A percentile compares a stretch with the other conserved stretches of the same genome.
Evolutionary conservation across 2,329 filamentous ascomycete species (phyloP).

Genomic region (Coniochaeta hoffmannii): DNA sequence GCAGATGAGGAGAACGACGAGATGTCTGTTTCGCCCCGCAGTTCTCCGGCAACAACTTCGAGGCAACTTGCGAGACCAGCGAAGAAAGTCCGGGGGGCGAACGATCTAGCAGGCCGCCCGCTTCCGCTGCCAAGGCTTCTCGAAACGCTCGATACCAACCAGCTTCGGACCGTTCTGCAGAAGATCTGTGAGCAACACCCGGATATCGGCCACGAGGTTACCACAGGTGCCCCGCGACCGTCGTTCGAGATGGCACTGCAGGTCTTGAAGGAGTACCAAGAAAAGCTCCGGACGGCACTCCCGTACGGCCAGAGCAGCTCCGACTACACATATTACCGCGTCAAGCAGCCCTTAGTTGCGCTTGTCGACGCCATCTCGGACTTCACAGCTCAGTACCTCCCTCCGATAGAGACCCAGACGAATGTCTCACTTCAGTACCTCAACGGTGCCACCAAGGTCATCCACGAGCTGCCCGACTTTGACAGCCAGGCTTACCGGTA

Average conservation of each 20-base stretch:
- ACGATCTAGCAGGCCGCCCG: conserved; percentile 57
- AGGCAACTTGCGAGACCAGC: conserved; percentile 60
- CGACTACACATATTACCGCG: conserved; percentile 92
- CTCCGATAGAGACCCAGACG: conserved; percentile 81
- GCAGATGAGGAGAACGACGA: conserved; percentile 76
- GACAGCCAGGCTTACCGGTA: conserved; percentile 81
- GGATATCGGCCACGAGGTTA: conserved; percentile 76
- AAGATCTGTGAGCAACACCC: conserved; percentile 87
- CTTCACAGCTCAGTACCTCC: conserved; percentile 92
- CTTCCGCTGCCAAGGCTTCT: conserved; percentile 64
- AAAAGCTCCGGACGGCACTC: conserved; percentile 68
- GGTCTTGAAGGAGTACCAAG: conserved; percentile 76
- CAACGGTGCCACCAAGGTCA: conserved; percentile 81
- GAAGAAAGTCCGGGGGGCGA: conserved; percentile 50
- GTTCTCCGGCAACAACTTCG: conserved; percentile 68
- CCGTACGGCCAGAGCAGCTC: conserved; percentile 80
- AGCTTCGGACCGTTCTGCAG: conserved; percentile 79
- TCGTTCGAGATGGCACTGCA: conserved; percentile 72
- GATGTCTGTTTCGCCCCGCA: conserved; percentile 83
- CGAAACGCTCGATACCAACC: conserved; percentile 81
- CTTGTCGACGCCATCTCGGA: conserved; percentile 86
- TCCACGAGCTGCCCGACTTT: conserved; percentile 88
- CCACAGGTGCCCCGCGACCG: conserved; percentile 77
- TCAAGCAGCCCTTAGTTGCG: conserved; percentile 70
- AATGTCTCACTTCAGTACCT: conserved; percentile 79